Evolutionary conservation across 1,284 basidiomycete genomes (phyloP), one percentile per base, ranked within the genome.

Genomic region (Ustilago shanxiensis): DNA sequence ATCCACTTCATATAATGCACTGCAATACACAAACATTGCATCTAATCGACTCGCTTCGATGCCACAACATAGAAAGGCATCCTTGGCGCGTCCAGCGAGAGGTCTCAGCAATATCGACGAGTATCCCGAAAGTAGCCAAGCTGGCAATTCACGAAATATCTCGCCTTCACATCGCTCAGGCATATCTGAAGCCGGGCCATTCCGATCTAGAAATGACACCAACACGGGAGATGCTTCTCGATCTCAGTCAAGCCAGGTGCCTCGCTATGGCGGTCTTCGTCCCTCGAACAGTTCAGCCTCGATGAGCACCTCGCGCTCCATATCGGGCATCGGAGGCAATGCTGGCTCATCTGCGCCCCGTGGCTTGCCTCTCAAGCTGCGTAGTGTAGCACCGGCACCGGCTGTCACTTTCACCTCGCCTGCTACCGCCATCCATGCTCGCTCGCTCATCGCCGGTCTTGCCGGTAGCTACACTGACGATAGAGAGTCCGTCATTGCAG

Each of bases 381-480:
- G 71, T 16, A 72, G 54, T 28, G 59, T 70, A 1, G 73, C 78
- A 8, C 72, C 72, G 5, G 79, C 80, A 1, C 79, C 80, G 3
- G 75, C 80, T 5, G 61, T 80, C 58, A 79, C 71, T 14, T 81
- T 75, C 53, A 75, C 77, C 1, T 67, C 79, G 3, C 72, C 73
- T 9, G 77, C 80, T 20, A 65, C 69, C 26, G 80, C 79, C 22
- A 60, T 76, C n/a, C 33, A 68, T 24, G 62, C 60, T 60, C 60
- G 72, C 7, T 60, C 80, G 16, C 54, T 66, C 39, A 24, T 63
- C 14, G 26, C 66, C 16, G 58, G 66, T 31, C 35, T 66, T 33
- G 66, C 79, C 3, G 33, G 60, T 16, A 69, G 76, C 66, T 65
- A 62, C 47, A 66, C 55, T n/a, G 79, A 79, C 20, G 79, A 79